Percentiles rank a stretch among this genome's conserved stretches.
Evolutionary conservation across 2,329 filamentous ascomycete genomes (phyloP).

Genomic region (Teratosphaeria gauchensis): DNA sequence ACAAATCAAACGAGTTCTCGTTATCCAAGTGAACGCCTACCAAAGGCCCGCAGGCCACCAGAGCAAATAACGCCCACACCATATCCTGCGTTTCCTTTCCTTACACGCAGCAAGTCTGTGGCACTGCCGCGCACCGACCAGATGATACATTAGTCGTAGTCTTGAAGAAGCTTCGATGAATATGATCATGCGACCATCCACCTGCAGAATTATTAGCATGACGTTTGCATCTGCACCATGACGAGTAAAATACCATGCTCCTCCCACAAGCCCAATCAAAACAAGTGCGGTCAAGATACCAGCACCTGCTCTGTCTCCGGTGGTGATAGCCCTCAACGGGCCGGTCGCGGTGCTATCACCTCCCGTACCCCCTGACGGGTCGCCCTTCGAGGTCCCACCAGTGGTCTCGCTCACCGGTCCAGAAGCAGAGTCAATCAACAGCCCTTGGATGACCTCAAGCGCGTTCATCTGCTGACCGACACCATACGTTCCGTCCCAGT

Average conservation of each 20-base stretch:
- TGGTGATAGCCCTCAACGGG: conserved; percentile 36
- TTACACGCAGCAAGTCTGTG: neutral
- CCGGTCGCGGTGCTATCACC: conserved; percentile 18
- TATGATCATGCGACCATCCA: conserved; percentile 36
- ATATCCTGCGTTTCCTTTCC: neutral
- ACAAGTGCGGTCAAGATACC: conserved; percentile 54
- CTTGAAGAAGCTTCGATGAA: neutral
- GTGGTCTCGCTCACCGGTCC: conserved; percentile 39
- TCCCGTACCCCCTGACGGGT: conserved; percentile 32
- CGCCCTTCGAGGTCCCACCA: conserved; percentile 42
- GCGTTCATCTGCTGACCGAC: conserved; percentile 51
- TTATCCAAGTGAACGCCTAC: neutral
- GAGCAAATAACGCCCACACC: neutral
- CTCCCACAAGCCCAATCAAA: conserved; percentile 44
- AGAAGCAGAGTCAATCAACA: conserved; percentile 29
- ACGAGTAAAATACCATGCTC: conserved; percentile 25
- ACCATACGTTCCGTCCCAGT: conserved; percentile 38
- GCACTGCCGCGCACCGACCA: neutral
- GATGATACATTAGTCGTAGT: neutral
- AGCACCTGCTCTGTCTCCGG: conserved; percentile 60
- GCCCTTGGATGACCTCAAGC: conserved; percentile 41
- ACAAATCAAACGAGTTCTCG: neutral
- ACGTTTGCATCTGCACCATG: neutral
- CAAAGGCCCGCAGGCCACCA: neutral
- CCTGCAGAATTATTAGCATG: conserved; percentile 1